These are phyloP conservation scores for rapeseed (Brassica napus) DNA, from an alignment of 345 rosid genomes.

Conservation along the genomic window DNA sequence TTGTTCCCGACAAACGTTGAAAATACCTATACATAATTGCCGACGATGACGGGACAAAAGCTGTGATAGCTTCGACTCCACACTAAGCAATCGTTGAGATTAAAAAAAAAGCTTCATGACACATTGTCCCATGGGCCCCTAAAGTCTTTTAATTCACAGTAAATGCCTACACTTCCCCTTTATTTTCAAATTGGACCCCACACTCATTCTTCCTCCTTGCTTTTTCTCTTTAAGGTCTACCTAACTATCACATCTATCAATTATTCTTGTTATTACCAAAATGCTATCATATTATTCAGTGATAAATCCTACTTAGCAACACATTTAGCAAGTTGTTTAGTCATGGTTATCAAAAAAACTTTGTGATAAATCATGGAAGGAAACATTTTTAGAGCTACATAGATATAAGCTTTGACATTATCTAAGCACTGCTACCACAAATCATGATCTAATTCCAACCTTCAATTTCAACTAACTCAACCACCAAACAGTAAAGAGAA, in stretches of 20 bases:
- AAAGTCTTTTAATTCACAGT: conserved; percentile 1
- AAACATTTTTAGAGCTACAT: background rate
- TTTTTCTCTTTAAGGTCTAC: conserved; percentile 11
- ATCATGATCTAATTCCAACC: conserved; percentile 20
- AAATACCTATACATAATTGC: background rate
- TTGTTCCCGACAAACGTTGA: background rate
- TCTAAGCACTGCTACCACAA: conserved; percentile 1
- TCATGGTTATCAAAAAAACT: background rate
- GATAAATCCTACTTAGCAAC: background rate
- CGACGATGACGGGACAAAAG: conserved; percentile 39
- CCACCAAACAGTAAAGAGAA: conserved; percentile 23
- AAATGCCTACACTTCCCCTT: background rate
- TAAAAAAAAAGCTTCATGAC: conserved; percentile 11
- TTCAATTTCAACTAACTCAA: conserved; percentile 37
- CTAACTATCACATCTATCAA: conserved; percentile 17
- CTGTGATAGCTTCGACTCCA: conserved; percentile 29
- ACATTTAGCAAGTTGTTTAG: background rate
- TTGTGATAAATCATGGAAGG: conserved; percentile 9
- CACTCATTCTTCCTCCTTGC: background rate
- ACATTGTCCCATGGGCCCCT: conserved; percentile 28
- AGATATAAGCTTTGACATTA: background rate
- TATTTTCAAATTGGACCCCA: conserved; percentile 22
- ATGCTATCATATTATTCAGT: background rate
- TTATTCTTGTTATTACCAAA: background rate
- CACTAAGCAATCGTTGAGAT: conserved; percentile 33